Percentiles rank a stretch among this genome's conserved stretches.
These are phyloP conservation scores for Acanthamoeba castellanii DNA, from an alignment of 208 protist species.

Conservation along the genomic window DNA sequence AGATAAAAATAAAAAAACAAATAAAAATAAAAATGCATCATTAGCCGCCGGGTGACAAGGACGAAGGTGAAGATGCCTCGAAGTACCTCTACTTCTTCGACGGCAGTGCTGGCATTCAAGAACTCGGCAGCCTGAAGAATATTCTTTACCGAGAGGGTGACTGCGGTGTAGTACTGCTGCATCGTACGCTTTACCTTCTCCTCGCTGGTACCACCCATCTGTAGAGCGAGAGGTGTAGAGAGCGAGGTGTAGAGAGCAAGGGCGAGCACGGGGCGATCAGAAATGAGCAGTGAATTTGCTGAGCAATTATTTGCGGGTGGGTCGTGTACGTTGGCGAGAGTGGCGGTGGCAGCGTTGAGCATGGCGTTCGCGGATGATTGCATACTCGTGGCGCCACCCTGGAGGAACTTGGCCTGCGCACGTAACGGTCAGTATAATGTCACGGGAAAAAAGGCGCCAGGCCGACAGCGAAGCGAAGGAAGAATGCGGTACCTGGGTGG, in stretches of 20 bases:
- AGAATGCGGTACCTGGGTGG: not conserved
- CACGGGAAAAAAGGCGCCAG: not conserved
- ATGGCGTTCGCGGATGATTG: slow-evolving; percentile 12
- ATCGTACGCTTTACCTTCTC: slow-evolving; percentile 42
- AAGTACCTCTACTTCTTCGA: slow-evolving; percentile 2
- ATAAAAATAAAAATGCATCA: not conserved
- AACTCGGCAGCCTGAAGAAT: slow-evolving; percentile 53
- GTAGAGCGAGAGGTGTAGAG: not conserved
- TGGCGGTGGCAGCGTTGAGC: slow-evolving; percentile 38
- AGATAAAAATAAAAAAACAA: not conserved
- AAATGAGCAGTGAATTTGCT: not conserved
- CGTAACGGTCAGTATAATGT: not conserved
- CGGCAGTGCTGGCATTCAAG: not conserved
- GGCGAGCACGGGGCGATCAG: not conserved
- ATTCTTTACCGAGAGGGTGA: slow-evolving; percentile 58
- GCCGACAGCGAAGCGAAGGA: not conserved
- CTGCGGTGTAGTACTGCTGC: slow-evolving; percentile 48
- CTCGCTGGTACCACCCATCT: slow-evolving; percentile 14
- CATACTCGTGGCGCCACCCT: slow-evolving; percentile 35
- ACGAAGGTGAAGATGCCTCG: too few species aligned
- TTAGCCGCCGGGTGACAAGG: too few species aligned
- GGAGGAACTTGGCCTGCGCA: slow-evolving; percentile 25
- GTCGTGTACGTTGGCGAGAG: not conserved
- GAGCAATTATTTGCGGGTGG: not conserved
- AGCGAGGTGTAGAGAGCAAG: not conserved